phyloP scores from a whole-genome alignment of 768 basidiomycete genomes.

The Russula sp. region DNA sequence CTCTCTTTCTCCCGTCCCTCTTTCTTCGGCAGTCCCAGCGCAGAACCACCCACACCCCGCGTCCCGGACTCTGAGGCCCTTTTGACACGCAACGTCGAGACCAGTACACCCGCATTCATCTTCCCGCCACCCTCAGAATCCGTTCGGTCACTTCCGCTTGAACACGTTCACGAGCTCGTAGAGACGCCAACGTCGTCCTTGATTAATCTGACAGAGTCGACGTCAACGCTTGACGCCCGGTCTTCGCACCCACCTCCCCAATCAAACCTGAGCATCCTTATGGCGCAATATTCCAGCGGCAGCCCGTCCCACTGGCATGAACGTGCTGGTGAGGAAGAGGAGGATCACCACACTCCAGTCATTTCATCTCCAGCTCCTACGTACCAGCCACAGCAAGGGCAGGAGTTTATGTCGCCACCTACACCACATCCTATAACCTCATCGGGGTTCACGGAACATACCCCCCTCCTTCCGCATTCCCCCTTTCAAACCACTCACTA shows the following conservation, averaged over 20 bases:
- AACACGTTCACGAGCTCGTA: slow-evolving; percentile 18
- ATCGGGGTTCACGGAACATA: slow-evolving; percentile 22
- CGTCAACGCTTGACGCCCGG: slow-evolving; percentile 30
- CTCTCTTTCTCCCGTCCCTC: slow-evolving; percentile 36
- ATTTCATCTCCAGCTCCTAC: slow-evolving; percentile 6
- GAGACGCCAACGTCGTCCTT: slow-evolving; percentile 34
- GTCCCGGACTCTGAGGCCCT: slow-evolving; percentile 39
- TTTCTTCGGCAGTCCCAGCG: slow-evolving; percentile 26
- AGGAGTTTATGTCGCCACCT: background rate
- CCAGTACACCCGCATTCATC: slow-evolving; percentile 27
- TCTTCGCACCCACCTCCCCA: slow-evolving; percentile 29
- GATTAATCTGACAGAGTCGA: slow-evolving; percentile 29
- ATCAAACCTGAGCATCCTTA: slow-evolving; percentile 41
- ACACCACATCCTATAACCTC: background rate
- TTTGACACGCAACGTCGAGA: slow-evolving; percentile 20
- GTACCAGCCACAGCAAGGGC: background rate
- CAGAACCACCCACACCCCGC: slow-evolving; percentile 38
- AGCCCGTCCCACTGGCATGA: slow-evolving; percentile 23
- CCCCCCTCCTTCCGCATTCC: slow-evolving; percentile 22
- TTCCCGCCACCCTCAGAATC: slow-evolving; percentile 24
- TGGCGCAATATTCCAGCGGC: slow-evolving; percentile 32
- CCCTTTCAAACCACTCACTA: slow-evolving; percentile 13
- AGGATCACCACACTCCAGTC: slow-evolving; percentile 12
- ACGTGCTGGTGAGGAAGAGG: slow-evolving; percentile 13
- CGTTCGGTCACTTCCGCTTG: slow-evolving; percentile 18